Base-by-base conservation (phyloP, 306 rosid species). In the Ormosia emarginata region DNA sequence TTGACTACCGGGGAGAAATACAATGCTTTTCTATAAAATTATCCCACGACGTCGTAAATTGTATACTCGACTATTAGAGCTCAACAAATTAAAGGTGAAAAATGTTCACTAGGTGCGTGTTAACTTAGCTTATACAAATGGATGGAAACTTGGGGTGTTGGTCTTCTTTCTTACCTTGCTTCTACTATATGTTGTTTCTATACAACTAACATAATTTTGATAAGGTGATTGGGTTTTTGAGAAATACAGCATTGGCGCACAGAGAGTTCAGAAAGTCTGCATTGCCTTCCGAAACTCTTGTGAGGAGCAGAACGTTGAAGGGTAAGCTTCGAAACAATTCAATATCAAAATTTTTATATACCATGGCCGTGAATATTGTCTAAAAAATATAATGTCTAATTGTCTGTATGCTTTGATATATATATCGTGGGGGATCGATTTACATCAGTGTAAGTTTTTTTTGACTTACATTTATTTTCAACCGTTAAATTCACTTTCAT, bases 171-270 rank as follows among this genome's bases (percentile, higher is more conserved):
- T 36, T 33, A 15, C 11, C 3, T 43, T 52, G 40, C 41, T 32
- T 47, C 49, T 17, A 34, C 34, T 71, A 0, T 46, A 11, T 47
- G 58, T 17, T 71, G 36, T 52, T 50, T 75, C 30, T 73, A 30
- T 65, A 18, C 57, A 44, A 36, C 8, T 11, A 34, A 50, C 4
- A 13, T 41, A 52, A 39, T 62, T 71, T 81, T 88, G 62, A 78
- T 64, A 78, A 65, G 62, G 65, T 55, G 44, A 49, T 24, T 74
- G 80, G 43, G 33, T 75, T 29, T 18, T 84, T 85, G 59, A 29
- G 46, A 71, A 75, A 74, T 58, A 73, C 91, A 94, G 98, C 87
- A 87, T 94, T 86, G 98, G 98, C 0, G 97, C 97, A 74, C 91
- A 90, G 80, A 86, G 93, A 74, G 93, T 92, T 84, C 96, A 91